Conservation (phyloP, 2,329 filamentous ascomycete genomes). For the Alternaria sp. region DNA sequence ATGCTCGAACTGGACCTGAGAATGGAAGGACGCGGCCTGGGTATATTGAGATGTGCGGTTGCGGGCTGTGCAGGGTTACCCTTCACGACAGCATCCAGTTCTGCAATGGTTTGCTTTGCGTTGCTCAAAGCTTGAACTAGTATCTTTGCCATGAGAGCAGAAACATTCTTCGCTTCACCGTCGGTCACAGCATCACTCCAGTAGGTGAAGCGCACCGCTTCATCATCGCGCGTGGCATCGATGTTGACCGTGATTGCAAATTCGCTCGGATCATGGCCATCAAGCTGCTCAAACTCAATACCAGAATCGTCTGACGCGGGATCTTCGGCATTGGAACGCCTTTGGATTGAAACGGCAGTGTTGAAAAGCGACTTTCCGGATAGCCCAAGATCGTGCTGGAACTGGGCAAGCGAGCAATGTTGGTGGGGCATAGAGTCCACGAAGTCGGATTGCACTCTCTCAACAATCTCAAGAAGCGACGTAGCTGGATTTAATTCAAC, state of each 20-base stretch:
- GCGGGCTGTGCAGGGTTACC: slow-evolving; percentile 17
- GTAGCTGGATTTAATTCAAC: slow-evolving; percentile 25
- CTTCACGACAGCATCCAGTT: slow-evolving; percentile 34
- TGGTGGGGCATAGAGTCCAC: slow-evolving; percentile 46
- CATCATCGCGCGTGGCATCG: slow-evolving; percentile 43
- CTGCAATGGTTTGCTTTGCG: slow-evolving; percentile 36
- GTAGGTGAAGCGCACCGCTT: slow-evolving; percentile 43
- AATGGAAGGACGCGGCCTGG: slow-evolving; percentile 16
- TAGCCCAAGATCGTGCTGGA: slow-evolving; percentile 56
- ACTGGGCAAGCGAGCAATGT: slow-evolving; percentile 54
- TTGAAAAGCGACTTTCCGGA: slow-evolving; percentile 56
- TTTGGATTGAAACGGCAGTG: slow-evolving; percentile 55
- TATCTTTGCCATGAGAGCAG: slow-evolving; percentile 38
- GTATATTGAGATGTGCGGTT: slow-evolving; percentile 9
- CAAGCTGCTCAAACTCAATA: slow-evolving; percentile 43
- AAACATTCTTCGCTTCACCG: slow-evolving; percentile 39
- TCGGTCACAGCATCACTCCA: slow-evolving; percentile 46
- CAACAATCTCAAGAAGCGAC: slow-evolving; percentile 34
- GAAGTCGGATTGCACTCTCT: slow-evolving; percentile 44
- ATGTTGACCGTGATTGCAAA: slow-evolving; percentile 48
- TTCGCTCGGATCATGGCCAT: slow-evolving; percentile 45
- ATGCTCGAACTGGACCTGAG: slow-evolving; percentile 14
- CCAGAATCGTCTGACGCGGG: slow-evolving; percentile 8
- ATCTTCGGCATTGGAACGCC: slow-evolving; percentile 27
- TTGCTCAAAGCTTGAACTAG: slow-evolving; percentile 34